These are phyloP conservation scores for Malassezia pachydermatis DNA, from an alignment of 1,284 basidiomycete species.

Conservation along the genomic window DNA sequence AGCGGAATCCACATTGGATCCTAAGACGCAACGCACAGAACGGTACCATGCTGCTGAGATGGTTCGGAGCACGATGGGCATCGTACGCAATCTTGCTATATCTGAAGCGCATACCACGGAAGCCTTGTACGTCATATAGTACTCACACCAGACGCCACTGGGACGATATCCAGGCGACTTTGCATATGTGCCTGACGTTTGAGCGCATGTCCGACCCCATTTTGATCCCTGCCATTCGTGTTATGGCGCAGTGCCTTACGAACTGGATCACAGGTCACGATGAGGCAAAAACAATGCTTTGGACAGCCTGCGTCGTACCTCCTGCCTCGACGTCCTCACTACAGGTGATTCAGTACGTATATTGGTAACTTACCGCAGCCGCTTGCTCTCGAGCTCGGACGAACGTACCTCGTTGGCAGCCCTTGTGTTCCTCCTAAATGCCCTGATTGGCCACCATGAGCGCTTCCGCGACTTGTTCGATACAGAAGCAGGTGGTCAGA, in stretches of 20 bases:
- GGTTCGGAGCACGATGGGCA: conserved; percentile 1
- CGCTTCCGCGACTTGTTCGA: conserved; percentile 2
- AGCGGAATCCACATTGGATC: no score
- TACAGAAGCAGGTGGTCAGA: not conserved
- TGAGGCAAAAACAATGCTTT: not conserved
- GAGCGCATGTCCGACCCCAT: conserved; percentile 16
- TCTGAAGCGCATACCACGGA: not conserved
- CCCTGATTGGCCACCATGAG: not conserved
- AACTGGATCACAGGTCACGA: conserved; percentile 4
- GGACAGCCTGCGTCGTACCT: not conserved
- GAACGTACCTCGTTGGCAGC: conserved; percentile 10
- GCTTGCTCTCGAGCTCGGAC: conserved; percentile 13
- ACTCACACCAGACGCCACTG: conserved; percentile 4
- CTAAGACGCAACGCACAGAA: not conserved
- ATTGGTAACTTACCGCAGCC: not conserved
- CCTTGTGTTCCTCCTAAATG: conserved; percentile 12
- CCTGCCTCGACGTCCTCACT: not conserved
- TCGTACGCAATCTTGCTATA: conserved; percentile 9
- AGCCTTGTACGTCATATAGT: not conserved
- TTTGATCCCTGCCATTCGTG: conserved; percentile 7
- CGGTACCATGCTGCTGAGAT: not conserved
- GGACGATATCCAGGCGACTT: not conserved
- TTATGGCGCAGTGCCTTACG: conserved; percentile 11
- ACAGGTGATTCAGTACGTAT: not conserved
- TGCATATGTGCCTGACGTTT: conserved; percentile 7